A percentile compares a stretch with the other conserved stretches of the same genome.
Conservation (phyloP, 2,329 filamentous ascomycete species). For the Colletotrichum sp. region DNA sequence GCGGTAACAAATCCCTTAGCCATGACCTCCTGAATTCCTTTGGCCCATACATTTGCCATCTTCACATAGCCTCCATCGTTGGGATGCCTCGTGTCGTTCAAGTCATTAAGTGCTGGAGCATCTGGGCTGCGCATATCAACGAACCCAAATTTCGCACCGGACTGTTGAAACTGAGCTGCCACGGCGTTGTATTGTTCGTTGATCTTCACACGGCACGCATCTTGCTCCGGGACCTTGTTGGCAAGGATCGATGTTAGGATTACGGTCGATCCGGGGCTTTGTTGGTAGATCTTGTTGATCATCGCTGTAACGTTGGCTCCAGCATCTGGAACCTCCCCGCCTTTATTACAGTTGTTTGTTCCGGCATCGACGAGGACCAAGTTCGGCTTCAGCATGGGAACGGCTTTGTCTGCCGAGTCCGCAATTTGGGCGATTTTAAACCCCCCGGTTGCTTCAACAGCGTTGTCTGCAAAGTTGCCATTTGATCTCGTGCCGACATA, state of each 20-base stretch:
- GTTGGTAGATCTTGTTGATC: slow-evolving; percentile 16
- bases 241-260: slow-evolving; percentile 9
- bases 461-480: slow-evolving; percentile 11
- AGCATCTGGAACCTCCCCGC: slow-evolving; percentile 6
- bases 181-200: slow-evolving; percentile 20
- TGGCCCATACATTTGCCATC: slow-evolving; percentile 19
- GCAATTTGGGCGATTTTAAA: slow-evolving; percentile 16
- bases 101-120: slow-evolving; percentile 15
- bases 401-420: neutral
- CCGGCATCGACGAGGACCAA: slow-evolving; percentile 25
- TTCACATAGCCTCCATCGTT: slow-evolving; percentile 18
- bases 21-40: slow-evolving; percentile 17
- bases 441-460: slow-evolving; percentile 8
- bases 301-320: slow-evolving; percentile 17
- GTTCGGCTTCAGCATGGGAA: slow-evolving; percentile 20
- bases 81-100: slow-evolving; percentile 14
- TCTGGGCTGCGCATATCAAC: slow-evolving; percentile 25
- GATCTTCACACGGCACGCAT: slow-evolving; percentile 20
- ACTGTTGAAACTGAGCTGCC: neutral
- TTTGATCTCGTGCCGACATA: slow-evolving; percentile 1
- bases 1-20: slow-evolving; percentile 16
- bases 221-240: slow-evolving; percentile 16
- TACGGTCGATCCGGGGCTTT: slow-evolving; percentile 20
- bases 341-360: slow-evolving; percentile 26
- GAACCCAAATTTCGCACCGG: slow-evolving; percentile 20